Evolutionary conservation across 441 rosid genomes (phyloP), one percentile per base, ranked within the genome.

Genomic region (Populus tomentosa): DNA sequence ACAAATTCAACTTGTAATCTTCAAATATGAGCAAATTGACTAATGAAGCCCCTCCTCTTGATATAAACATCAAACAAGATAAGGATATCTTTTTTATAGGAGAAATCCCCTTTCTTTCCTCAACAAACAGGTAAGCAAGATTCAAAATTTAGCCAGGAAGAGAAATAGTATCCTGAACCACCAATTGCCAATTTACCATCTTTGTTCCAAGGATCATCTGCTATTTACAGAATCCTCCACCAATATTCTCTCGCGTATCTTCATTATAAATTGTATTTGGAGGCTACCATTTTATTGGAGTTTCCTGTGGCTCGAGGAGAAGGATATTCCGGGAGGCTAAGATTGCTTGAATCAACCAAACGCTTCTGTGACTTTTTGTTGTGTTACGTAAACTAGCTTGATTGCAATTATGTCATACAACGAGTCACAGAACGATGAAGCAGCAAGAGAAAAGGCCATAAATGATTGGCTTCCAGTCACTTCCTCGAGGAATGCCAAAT

Each of bases 401-500:
- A 38, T 68, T 11, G 33, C 23, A 46, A 66, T 14, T 5, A 69
- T 71, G 76, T 71, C 28, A 28, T 0, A 40, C 26, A 42, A 73
- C 9, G 6, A 10, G 20, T 5, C 63, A 14, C 59, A 69, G 35
- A 24, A 6, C 1, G 53, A 11, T 5, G 70, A 73, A 5, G 75
- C 78, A 9, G 68, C 72, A 2, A 85, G 64, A 33, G 82, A 83
- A 20, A 86, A 83, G 78, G 79, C 74, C 70, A 81, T 93, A 6
- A 82, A 90, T 13, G 94, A 89, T 6, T 94, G 98, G 92, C 92
- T 90, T 73, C 98, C 98, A 0, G 82, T 93, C 82, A 91, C 94
- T 0, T 86, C 93, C 1, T 80, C 89, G 0, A 86, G 94, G 80
- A 87, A 88, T 69, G 95, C 95, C 32, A 94, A 89, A 79, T 94